A percentile compares a stretch with the other conserved stretches of the same genome.
phyloP scores from a whole-genome alignment of 75 land plant genomes.

The Pinus taeda region DNA sequence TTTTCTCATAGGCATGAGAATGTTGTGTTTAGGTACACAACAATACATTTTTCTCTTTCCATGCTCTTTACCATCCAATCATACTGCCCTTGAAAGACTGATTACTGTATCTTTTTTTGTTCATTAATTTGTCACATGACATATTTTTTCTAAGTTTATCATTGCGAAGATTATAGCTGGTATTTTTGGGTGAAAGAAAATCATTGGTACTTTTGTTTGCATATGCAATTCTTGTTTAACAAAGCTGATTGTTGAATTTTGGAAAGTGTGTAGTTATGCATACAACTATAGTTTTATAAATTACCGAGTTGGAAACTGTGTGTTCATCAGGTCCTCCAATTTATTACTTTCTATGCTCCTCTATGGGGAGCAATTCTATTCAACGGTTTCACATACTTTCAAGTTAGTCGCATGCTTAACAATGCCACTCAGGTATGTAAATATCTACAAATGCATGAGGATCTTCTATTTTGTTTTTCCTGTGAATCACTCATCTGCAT shows the following conservation, averaged over 20 bases:
- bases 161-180: not conserved
- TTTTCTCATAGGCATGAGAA: too few relatives aligned
- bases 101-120: not conserved
- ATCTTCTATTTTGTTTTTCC: not conserved
- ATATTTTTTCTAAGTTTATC: not conserved
- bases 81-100: not conserved
- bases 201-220: not conserved
- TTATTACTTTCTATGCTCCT: conserved; percentile 86
- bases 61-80: not conserved
- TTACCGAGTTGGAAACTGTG: not conserved
- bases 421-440: conserved; percentile 81
- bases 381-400: conserved; percentile 88
- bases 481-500: not conserved
- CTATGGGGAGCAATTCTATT: conserved; percentile 96
- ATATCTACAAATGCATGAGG: not conserved
- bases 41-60: not conserved
- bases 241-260: not conserved
- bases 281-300: not conserved
- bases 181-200: not conserved
- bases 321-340: conserved; percentile 71
- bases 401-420: conserved; percentile 92
- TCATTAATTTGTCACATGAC: not conserved
- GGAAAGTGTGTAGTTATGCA: not conserved
- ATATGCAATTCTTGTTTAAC: not conserved
- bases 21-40: too few relatives aligned